Percentiles rank a stretch among this genome's conserved stretches.
phyloP scores from a whole-genome alignment of 2,329 filamentous ascomycete species.

The Scedosporium apiospermum region DNA sequence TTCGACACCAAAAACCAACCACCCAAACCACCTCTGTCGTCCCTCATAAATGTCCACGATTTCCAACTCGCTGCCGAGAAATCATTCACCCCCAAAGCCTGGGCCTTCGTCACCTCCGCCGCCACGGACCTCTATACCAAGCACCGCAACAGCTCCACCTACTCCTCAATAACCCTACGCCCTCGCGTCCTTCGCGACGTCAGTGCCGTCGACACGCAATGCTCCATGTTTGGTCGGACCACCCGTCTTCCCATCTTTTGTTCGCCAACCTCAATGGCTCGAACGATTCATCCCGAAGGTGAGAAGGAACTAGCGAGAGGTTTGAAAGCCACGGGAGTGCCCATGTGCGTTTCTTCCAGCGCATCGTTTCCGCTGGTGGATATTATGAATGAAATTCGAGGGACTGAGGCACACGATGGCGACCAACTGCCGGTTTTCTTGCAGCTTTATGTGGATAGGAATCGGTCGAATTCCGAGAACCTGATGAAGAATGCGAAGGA shows the following conservation, averaged over 20 bases:
- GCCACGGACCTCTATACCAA: conserved; percentile 53
- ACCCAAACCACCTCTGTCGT: not conserved
- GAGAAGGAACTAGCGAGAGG: conserved; percentile 48
- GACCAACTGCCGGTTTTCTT: conserved; percentile 35
- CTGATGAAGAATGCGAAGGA: conserved; percentile 36
- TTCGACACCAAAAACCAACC: not conserved
- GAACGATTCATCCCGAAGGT: conserved; percentile 53
- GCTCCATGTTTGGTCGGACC: conserved; percentile 43
- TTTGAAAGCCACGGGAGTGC: conserved; percentile 38
- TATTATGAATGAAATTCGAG: conserved; percentile 25
- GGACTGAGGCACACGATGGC: conserved; percentile 4
- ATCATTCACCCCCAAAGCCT: conserved; percentile 52
- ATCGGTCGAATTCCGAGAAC: conserved; percentile 38
- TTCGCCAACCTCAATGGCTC: conserved; percentile 55
- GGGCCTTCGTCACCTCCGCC: conserved; percentile 60
- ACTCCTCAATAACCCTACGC: conserved; percentile 47
- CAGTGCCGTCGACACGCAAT: conserved; percentile 34
- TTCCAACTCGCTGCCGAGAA: conserved; percentile 47
- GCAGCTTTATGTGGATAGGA: conserved; percentile 53
- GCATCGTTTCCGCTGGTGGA: conserved; percentile 49
- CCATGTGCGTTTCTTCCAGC: conserved; percentile 53
- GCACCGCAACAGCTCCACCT: conserved; percentile 42
- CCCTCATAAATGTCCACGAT: conserved; percentile 35
- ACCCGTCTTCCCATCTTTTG: conserved; percentile 51
- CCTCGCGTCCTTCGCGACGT: conserved; percentile 51